Percentiles rank a stretch among this genome's conserved stretches.
Conservation (phyloP, 202 grass and related monocot species). For the Schoenoplectus tabernaemontani region DNA sequence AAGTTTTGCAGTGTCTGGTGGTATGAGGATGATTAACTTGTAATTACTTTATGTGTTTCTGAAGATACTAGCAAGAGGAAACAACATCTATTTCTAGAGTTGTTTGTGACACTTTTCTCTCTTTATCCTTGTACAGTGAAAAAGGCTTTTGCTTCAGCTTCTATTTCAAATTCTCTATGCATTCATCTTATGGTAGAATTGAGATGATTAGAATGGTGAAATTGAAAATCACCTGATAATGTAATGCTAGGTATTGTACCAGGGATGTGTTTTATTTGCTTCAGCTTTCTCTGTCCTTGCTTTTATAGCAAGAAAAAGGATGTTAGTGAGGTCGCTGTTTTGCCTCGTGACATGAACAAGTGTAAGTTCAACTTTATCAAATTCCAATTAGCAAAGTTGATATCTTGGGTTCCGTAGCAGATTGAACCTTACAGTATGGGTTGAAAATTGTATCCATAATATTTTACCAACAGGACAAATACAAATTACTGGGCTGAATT, state of each 20-base stretch:
- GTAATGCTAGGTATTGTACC: conserved; percentile 36
- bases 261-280: conserved; percentile 71
- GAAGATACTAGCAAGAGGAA: background rate
- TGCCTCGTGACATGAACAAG: conserved; percentile 39
- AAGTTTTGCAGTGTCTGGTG: background rate
- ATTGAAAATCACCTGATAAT: conserved; percentile 21
- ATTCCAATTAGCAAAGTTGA: conserved; percentile 1
- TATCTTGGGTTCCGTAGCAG: background rate
- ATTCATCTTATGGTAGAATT: background rate
- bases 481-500: background rate
- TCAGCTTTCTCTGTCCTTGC: conserved; percentile 64
- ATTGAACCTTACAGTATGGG: background rate
- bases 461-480: background rate
- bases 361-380: conserved; percentile 51
- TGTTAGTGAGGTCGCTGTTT: conserved; percentile 79
- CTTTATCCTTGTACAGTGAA: background rate
- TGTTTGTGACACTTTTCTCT: background rate
- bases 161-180: background rate
- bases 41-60: background rate
- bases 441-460: background rate
- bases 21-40: background rate
- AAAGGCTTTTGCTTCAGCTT: background rate
- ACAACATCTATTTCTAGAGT: background rate
- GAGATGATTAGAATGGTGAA: background rate
- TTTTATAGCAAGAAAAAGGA: conserved; percentile 65